A percentile compares a stretch with the other conserved stretches of the same genome.
Conservation (phyloP, 179 eudicot genomes). For the Carnegiea gigantea region DNA sequence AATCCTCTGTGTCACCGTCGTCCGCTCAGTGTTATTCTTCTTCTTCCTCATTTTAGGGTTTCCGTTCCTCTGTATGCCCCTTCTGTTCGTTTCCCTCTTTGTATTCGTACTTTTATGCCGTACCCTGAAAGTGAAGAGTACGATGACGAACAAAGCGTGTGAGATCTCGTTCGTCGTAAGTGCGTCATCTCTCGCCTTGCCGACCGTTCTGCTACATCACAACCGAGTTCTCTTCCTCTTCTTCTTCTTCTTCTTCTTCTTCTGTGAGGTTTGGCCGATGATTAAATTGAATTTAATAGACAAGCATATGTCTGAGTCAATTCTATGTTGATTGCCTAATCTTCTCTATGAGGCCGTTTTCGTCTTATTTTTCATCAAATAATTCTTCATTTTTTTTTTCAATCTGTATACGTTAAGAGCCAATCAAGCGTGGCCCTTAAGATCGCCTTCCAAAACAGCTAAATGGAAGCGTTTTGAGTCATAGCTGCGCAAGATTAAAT, state of each 20-base stretch:
- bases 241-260: background rate
- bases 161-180: conserved; percentile 67
- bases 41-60: background rate
- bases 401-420: too few species aligned
- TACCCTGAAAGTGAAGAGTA: background rate
- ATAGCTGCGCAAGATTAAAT: conserved; percentile 60
- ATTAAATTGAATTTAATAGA: conserved; percentile 32
- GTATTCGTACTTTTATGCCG: background rate
- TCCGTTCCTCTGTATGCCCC: background rate
- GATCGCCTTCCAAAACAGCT: conserved; percentile 60
- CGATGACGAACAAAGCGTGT: conserved; percentile 30
- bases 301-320: conserved; percentile 65
- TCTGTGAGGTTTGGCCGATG: conserved; percentile 39
- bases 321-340: conserved; percentile 46
- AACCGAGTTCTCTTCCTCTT: conserved; percentile 25
- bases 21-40: too few species aligned
- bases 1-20: too few species aligned
- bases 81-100: background rate
- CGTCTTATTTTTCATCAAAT: background rate
- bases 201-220: conserved; percentile 31
- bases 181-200: conserved; percentile 25
- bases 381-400: background rate
- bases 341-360: conserved; percentile 54
- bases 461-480: conserved; percentile 84
- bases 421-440: conserved; percentile 64